Base-by-base conservation (phyloP, 768 basidiomycete species). In the Tulasnella sp. region DNA sequence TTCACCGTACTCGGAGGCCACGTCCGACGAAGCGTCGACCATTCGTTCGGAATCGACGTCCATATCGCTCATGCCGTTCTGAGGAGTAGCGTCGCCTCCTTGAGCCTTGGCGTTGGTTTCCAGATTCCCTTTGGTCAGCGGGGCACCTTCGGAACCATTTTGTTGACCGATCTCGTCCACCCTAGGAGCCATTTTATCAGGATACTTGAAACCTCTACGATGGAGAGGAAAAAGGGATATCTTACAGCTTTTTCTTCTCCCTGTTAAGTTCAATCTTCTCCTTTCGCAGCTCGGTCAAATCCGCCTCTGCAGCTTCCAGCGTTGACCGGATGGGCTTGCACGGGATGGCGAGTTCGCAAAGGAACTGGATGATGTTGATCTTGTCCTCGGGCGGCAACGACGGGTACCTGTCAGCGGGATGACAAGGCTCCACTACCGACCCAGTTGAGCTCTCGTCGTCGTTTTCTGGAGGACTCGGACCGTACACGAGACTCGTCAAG, bases 251-350 rank as follows among this genome's bases (percentile, higher is more conserved):
- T 83, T 94, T 96, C 84, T 92, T 92, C 80, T 91, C 86, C 77
- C 96, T 88, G 84, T 97, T 97, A 78, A 96, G 90, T 78, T 99
- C 97, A 39, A 96, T 95, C 83, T 96, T 93, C 83, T 97, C 94
- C 83, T 99, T 99, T 78, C 97, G 85, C 40, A 97, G 85, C 36
- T 96, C 93, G 11, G 97, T 99, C 78, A 99, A 83, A 79, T 92
- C 91, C 79, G 92, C 89, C 81, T 96, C 95, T 80, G 93, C 94
- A 67, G 89, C 88, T 80, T 99, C 97, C 89, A 99, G 92, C 80
- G 94, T 93, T 6, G 87, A 83, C 81, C 96, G 93, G 29, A 98
- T 90, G 12, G 90, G 87, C 83, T 95, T 97, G 83, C 93, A 95
- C 31, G 96, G 94, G 34, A 96, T 89, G 0, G 91, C 95, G 71